These are phyloP conservation scores for Pythium phragmitis DNA, from an alignment of 352 stramenopile genomes.

Conservation along the genomic window DNA sequence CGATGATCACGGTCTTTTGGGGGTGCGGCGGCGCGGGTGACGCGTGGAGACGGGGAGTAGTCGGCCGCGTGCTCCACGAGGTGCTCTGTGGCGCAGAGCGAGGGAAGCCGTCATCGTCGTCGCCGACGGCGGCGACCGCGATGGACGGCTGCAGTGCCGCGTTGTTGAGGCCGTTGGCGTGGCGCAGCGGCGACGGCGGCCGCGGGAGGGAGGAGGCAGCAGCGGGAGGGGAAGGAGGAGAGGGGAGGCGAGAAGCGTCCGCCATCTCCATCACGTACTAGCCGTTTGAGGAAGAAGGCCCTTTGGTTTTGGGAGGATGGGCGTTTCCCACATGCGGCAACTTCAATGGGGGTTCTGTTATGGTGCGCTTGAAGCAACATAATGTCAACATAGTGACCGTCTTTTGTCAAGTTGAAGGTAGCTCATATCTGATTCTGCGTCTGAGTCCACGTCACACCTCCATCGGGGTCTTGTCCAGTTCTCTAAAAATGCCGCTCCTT, in stretches of 20 bases:
- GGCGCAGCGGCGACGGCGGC: conserved; percentile 17
- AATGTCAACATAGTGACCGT: neutral
- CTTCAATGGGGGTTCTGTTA: conserved; percentile 7
- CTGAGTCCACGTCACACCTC: neutral
- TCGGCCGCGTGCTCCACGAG: no score
- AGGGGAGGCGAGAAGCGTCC: conserved; percentile 9
- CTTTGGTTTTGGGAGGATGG: neutral
- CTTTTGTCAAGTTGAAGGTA: conserved; percentile 12
- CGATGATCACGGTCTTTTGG: conserved; percentile 66
- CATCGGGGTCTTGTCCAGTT: conserved; percentile 3
- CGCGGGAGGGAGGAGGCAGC: neutral
- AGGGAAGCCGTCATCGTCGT: conserved; percentile 12
- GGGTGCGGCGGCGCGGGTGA: neutral
- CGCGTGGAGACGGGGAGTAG: no score
- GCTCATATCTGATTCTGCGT: conserved; percentile 1
- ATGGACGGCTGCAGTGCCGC: conserved; percentile 16
- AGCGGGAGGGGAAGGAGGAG: neutral
- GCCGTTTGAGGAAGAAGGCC: neutral
- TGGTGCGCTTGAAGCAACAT: conserved; percentile 7
- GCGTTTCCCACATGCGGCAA: conserved; percentile 2
- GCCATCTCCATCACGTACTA: conserved; percentile 10
- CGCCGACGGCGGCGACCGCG: conserved; percentile 1
- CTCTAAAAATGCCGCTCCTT: neutral
- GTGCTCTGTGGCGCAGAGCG: neutral
- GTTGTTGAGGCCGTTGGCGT: conserved; percentile 19